These are phyloP conservation scores for Termitomyces heimii DNA, from an alignment of 768 basidiomycete species.

Conservation along the genomic window DNA sequence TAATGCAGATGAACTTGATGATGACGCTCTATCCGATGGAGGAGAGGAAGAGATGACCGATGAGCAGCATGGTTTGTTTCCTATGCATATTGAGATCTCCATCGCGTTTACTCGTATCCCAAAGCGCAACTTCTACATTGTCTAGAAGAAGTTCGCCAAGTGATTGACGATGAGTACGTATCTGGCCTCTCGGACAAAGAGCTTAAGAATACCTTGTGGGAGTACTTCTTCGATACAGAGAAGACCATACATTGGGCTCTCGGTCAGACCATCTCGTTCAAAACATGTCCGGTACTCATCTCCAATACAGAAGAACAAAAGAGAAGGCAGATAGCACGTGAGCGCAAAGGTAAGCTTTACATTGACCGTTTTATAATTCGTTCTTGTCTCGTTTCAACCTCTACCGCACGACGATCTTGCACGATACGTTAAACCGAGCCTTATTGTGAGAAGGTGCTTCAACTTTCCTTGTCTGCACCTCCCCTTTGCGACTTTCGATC, in stretches of 20 bases:
- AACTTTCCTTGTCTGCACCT: constrained; percentile 22
- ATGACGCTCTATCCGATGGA: constrained; percentile 71
- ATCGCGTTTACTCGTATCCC: constrained; percentile 4
- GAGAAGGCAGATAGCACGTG: constrained; percentile 52
- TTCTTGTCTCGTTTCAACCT: constrained; percentile 21
- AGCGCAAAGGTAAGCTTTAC: constrained; percentile 78
- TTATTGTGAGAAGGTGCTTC: constrained; percentile 58
- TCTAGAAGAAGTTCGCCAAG: constrained; percentile 57
- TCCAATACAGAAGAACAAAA: constrained; percentile 58
- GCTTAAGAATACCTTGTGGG: constrained; percentile 81
- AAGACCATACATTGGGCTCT: constrained; percentile 69
- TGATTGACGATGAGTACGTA: constrained; percentile 60
- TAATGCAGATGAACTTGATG: constrained; percentile 77
- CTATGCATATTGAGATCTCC: background rate
- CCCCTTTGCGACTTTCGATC: constrained; percentile 2
- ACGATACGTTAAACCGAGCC: constrained; percentile 19
- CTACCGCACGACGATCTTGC: constrained; percentile 11
- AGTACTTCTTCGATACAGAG: constrained; percentile 81
- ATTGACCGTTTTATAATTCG: constrained; percentile 16
- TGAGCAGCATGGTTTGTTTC: constrained; percentile 65
- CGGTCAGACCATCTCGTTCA: constrained; percentile 40
- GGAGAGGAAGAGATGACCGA: constrained; percentile 77
- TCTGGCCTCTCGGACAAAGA: constrained; percentile 68
- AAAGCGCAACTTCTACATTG: constrained; percentile 65
- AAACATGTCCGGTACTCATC: constrained; percentile 8